phyloP scores from a whole-genome alignment of 768 basidiomycete genomes.

The Naganishia antarctica region DNA sequence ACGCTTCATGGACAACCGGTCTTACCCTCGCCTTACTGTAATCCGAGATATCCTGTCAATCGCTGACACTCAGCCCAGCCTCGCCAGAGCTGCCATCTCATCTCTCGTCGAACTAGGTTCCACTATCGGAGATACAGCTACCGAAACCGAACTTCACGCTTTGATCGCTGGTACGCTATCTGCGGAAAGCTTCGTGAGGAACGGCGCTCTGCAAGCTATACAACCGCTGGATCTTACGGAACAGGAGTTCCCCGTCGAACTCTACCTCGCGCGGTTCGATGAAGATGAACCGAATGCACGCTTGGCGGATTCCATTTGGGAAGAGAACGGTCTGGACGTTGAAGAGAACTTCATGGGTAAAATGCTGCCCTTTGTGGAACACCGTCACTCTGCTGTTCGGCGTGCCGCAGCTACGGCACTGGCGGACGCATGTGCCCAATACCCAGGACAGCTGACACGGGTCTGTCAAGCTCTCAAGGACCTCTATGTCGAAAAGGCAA shows the following conservation, averaged over 20 bases:
- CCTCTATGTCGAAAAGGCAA: slow-evolving; percentile 83
- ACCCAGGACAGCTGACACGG: slow-evolving; percentile 59
- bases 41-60: slow-evolving; percentile 67
- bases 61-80: slow-evolving; percentile 69
- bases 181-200: slow-evolving; percentile 83
- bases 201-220: slow-evolving; percentile 81
- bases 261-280: slow-evolving; percentile 86
- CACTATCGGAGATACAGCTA: slow-evolving; percentile 65
- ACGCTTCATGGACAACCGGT: slow-evolving; percentile 63
- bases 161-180: slow-evolving; percentile 69
- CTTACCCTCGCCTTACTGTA: slow-evolving; percentile 69
- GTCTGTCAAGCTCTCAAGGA: slow-evolving; percentile 57
- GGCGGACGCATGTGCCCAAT: slow-evolving; percentile 67
- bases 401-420: slow-evolving; percentile 66
- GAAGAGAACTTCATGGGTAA: slow-evolving; percentile 61
- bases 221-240: slow-evolving; percentile 94
- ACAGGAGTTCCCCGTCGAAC: slow-evolving; percentile 79
- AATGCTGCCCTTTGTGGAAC: slow-evolving; percentile 65
- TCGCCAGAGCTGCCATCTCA: slow-evolving; percentile 77
- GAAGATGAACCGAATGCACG: slow-evolving; percentile 80
- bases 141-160: slow-evolving; percentile 60
- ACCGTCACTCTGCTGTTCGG: slow-evolving; percentile 75
- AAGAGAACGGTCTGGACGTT: slow-evolving; percentile 89
- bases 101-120: slow-evolving; percentile 75
- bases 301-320: slow-evolving; percentile 78